phyloP scores from a whole-genome alignment of 2,329 filamentous ascomycete genomes.

The Aureobasidium sp. region DNA sequence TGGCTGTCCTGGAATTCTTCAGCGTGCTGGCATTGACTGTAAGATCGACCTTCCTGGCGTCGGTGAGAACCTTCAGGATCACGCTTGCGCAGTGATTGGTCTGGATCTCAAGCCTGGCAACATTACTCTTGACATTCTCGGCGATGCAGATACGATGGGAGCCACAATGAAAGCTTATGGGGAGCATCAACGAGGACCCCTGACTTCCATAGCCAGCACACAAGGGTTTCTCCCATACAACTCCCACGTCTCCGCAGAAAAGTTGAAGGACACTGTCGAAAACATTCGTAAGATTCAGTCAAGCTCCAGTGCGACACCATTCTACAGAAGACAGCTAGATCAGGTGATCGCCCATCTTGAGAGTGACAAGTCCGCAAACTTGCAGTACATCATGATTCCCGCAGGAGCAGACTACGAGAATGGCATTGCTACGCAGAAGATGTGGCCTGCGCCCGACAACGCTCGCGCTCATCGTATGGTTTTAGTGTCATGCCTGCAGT shows the following conservation, averaged over 20 bases:
- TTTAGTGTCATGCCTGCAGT: constrained; percentile 34
- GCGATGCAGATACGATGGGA: constrained; percentile 36
- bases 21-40: constrained; percentile 46
- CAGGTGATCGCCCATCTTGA: constrained; percentile 38
- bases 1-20: constrained; percentile 52
- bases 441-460: constrained; percentile 31
- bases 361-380: constrained; percentile 39
- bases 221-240: constrained; percentile 43
- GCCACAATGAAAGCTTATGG: constrained; percentile 35
- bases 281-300: constrained; percentile 32
- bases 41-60: constrained; percentile 52
- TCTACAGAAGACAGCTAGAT: constrained; percentile 40
- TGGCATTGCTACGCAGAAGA: constrained; percentile 33
- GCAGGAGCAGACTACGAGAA: constrained; percentile 31
- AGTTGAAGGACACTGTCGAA: constrained; percentile 35
- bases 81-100: constrained; percentile 25
- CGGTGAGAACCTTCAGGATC: constrained; percentile 35
- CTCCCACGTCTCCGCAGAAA: constrained; percentile 35
- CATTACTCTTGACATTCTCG: constrained; percentile 33
- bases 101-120: constrained; percentile 33
- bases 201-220: constrained; percentile 36
- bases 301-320: constrained; percentile 30
- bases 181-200: constrained; percentile 35
- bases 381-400: constrained; percentile 40
- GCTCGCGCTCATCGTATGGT: constrained; percentile 29